Evolutionary conservation across 2,329 filamentous ascomycete species (phyloP), one percentile per base, ranked within the genome.

Genomic region (Monosporascus sp.): DNA sequence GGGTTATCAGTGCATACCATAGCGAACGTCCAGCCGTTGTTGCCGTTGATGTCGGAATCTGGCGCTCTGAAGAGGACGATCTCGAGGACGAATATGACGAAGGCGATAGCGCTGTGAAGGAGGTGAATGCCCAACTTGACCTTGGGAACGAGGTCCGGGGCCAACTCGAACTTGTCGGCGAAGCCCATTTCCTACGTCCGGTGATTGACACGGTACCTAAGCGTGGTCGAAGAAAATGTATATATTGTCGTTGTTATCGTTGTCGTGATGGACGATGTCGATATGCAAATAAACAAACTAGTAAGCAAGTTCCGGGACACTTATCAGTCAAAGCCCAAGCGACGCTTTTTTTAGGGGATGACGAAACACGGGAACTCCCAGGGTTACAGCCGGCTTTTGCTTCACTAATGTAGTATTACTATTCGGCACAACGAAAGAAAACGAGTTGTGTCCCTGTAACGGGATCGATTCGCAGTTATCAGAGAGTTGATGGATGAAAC

Each of bases 11-110:
- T 47, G 70, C 81, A 55, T 75, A 87, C 83, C 69, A 85, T 75
- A 59, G 73, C 83, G 58, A 87, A 86, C 0, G 81, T 78, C 83
- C 83, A 87, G 56, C 78, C 82, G 66, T 80, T 80, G 57, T 81
- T 76, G 37, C 82, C 81, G 52, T 76, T 78, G 57, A 86, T 75
- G 20, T 65, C 66, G 5, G 80, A 71, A 15, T 72, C 65, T 9
- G 75, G 65, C 51, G 72, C 70, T 41, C 73, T 73, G 63, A 86
- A 84, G 46, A 86, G 75, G 24, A 78, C 73, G 60, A 87, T 84
- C 59, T 81, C 79, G 54, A 87, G 71, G 53, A 77, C 72, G 75
- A 82, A 85, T 60, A 77, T 71, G 24, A 84, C 72, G 47, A 85
- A 73, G 46, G 72, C 78, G 24, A 83, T 61, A 47, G 81, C 58